Evolutionary conservation across 805 yeast species (phyloP), one percentile per base, ranked within the genome.

Genomic region (Candida nanaspora): DNA sequence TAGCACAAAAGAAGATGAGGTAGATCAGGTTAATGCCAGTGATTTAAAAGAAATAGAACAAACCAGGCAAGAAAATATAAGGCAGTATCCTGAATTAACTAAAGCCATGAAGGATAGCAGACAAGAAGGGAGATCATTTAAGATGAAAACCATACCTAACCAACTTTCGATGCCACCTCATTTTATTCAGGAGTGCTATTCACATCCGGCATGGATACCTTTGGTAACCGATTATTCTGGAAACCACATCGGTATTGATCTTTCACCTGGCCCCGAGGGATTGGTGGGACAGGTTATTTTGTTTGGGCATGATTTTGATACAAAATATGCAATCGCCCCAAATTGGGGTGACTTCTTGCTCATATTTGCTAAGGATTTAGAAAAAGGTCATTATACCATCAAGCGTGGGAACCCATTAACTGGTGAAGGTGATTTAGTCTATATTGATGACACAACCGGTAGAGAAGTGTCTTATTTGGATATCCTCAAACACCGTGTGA

Each of bases 231-330:
- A 89, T 57, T 77, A 76, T 42, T 78, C 82, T 3, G 97, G 97
- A 23, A 89, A 89, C 64, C 87, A 86, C 57, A 78, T 89, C 39
- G 97, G 87, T 39, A 72, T 89, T 11, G 97, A 89, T 61, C 68
- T 89, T 44, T 80, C 82, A 7, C 88, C 89, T 2, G 95, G 83
- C 6, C 68, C 78, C 6, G 62, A 68, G 22, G 95, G 95, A 33
- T 68, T 60, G 25, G 72, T 78, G 68, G 97, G 96, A 19, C 97
- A 89, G 63, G 86, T 88, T 19, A 89, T 89, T 40, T 55, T 86
- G 35, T 89, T 86, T 61, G 97, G 97, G 22, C 78, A 96, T 54
- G 97, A 88, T 41, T 87, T 80, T 57, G 97, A 88, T 63, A 76
- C 83, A 27, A 89, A 89, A 58, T 87, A 75, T 59, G 85, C 82